Evolutionary conservation across 352 stramenopile genomes (phyloP), one percentile per base, ranked within the genome.

Genomic region (Phytopythium helicoides): DNA sequence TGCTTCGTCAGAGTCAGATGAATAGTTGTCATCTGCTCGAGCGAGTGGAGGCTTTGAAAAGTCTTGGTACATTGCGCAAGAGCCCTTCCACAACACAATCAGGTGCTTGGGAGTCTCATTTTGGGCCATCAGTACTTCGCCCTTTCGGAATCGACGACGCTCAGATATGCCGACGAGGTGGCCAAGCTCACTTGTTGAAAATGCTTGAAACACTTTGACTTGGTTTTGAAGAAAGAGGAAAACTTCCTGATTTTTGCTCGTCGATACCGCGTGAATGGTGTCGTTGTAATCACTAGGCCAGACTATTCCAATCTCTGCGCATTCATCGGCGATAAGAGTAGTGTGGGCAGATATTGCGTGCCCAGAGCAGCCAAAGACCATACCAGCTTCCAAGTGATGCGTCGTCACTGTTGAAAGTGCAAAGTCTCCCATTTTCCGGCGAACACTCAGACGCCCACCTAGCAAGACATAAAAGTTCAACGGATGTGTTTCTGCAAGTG

Each of bases 151-250:
- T 3, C 78, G 75, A 19, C 80, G 67, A 14, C 74, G 71, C 54
- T 91, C 75, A 22, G 78, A 91, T 34, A 89, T 86, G 8, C 76
- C 81, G n/a, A 89, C 81, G 44, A 89, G 56, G 36, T 89, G 76
- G 16, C 78, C 78, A 11, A 91, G 61, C 19, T 87, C 78, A 25
- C 75, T 86, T 1, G 76, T 83, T 11, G 62, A 75, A 14, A 91
- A 81, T 6, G 66, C 59, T 46, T 64, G 65, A 26, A 91, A 88
- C 3, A 77, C 76, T 34, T 81, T 83, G 37, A 86, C 42, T 61
- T 88, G 71, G 18, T 40, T 19, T 41, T 88, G 69, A 35, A 91
- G 44, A 34, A 91, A 91, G 10, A 62, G 60, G 47, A 89, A 91
- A 3, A 86, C 58, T 22, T 83, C 72, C 36, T 79, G 79, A 54